Percentiles rank a stretch among this genome's conserved stretches.
Evolutionary conservation across 257 asterid species (phyloP).

Genomic region (Gardenia jasminoides): DNA sequence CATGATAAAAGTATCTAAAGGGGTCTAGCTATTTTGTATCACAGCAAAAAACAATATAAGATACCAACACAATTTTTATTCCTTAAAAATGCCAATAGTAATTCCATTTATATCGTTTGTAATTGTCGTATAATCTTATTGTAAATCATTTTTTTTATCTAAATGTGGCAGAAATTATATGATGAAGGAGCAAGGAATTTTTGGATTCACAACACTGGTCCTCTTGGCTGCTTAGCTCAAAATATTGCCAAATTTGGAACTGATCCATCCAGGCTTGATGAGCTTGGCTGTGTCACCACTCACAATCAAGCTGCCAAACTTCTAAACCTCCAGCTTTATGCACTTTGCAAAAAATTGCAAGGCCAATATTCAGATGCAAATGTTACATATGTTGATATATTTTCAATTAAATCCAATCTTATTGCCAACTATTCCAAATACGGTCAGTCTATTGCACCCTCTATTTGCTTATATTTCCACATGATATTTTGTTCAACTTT

Average conservation of each 20-base stretch:
- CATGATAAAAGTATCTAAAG: too few relatives aligned
- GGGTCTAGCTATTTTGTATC: neutral
- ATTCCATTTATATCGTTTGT: too few relatives aligned
- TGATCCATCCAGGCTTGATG: constrained; percentile 84
- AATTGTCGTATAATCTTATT: neutral
- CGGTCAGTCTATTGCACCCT: constrained; percentile 41
- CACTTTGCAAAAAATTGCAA: constrained; percentile 71
- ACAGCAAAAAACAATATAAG: too few relatives aligned
- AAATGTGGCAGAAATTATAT: constrained; percentile 51
- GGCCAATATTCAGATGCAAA: constrained; percentile 69
- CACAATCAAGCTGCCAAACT: constrained; percentile 87
- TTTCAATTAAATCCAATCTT: constrained; percentile 78
- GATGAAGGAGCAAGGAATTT: constrained; percentile 82
- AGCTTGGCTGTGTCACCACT: constrained; percentile 75
- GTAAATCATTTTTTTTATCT: neutral
- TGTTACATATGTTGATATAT: constrained; percentile 65
- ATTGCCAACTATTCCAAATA: constrained; percentile 70
- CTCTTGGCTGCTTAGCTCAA: constrained; percentile 90
- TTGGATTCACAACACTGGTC: constrained; percentile 96
- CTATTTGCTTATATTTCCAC: neutral
- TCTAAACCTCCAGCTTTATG: constrained; percentile 74
- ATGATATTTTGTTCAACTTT: neutral
- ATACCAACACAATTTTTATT: neutral
- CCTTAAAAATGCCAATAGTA: too few relatives aligned
- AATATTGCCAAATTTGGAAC: constrained; percentile 77